phyloP scores from a whole-genome alignment of 2,329 filamentous ascomycete species.

The Trichoderma sp. region DNA sequence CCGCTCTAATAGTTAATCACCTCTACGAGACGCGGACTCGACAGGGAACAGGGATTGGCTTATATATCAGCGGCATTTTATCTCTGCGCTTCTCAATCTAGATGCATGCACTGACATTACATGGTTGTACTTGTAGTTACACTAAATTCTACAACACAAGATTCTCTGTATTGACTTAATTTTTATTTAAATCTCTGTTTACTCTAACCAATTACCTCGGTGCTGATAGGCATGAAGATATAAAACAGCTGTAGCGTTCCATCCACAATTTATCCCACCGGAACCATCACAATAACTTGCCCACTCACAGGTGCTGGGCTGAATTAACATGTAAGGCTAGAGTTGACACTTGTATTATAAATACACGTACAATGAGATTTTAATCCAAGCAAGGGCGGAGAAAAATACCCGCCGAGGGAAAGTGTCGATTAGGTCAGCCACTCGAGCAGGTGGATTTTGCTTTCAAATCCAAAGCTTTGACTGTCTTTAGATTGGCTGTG shows the following conservation, averaged over 20 bases:
- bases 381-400: neutral
- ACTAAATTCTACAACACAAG: too few species aligned
- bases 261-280: neutral
- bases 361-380: neutral
- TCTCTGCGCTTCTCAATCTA: neutral
- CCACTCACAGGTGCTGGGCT: neutral
- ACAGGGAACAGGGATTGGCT: neutral
- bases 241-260: too few species aligned
- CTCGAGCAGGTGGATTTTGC: neutral
- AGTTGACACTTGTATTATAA: neutral
- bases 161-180: too few species aligned
- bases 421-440: neutral
- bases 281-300: neutral
- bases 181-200: neutral
- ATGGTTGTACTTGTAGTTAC: neutral
- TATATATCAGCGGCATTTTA: neutral
- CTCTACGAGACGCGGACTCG: neutral
- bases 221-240: neutral
- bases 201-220: neutral
- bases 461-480: slow-evolving; percentile 6
- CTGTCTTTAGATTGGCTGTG: neutral
- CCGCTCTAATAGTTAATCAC: too few species aligned
- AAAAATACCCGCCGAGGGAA: neutral
- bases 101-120: neutral
- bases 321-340: neutral